These are phyloP conservation scores for Punctularia strigosozonata DNA, from an alignment of 768 basidiomycete species.

Conservation along the genomic window DNA sequence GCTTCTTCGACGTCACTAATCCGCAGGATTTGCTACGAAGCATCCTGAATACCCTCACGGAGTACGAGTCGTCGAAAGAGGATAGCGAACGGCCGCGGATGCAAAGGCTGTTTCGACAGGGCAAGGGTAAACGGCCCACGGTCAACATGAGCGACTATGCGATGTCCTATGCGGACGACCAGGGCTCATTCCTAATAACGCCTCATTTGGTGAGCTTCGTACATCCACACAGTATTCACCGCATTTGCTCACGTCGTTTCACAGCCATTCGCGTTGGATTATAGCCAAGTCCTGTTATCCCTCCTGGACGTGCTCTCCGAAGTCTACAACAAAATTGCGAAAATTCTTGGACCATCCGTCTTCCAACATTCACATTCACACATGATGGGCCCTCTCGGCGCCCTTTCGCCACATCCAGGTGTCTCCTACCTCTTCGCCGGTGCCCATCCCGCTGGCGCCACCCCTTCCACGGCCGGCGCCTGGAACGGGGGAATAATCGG, in stretches of 20 bases:
- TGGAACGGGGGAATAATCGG: too few species aligned
- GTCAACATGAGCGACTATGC: constrained; percentile 50
- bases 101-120: constrained; percentile 53
- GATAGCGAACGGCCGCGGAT: constrained; percentile 66
- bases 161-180: constrained; percentile 44
- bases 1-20: constrained; percentile 69
- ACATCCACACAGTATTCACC: background rate
- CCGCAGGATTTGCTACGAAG: constrained; percentile 73
- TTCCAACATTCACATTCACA: constrained; percentile 59
- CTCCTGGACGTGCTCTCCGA: constrained; percentile 84
- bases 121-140: constrained; percentile 39
- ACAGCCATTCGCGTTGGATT: constrained; percentile 84
- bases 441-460: constrained; percentile 25
- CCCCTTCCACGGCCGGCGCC: too few species aligned
- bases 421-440: constrained; percentile 66
- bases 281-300: constrained; percentile 80
- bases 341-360: constrained; percentile 73
- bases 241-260: constrained; percentile 4
- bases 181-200: constrained; percentile 57
- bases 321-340: constrained; percentile 78
- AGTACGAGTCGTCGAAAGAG: constrained; percentile 72
- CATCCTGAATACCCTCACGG: constrained; percentile 55
- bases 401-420: constrained; percentile 69
- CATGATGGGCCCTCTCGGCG: constrained; percentile 65
- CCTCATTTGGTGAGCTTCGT: constrained; percentile 58